phyloP scores from a whole-genome alignment of 1,284 basidiomycete genomes.

The Irpex sp. region DNA sequence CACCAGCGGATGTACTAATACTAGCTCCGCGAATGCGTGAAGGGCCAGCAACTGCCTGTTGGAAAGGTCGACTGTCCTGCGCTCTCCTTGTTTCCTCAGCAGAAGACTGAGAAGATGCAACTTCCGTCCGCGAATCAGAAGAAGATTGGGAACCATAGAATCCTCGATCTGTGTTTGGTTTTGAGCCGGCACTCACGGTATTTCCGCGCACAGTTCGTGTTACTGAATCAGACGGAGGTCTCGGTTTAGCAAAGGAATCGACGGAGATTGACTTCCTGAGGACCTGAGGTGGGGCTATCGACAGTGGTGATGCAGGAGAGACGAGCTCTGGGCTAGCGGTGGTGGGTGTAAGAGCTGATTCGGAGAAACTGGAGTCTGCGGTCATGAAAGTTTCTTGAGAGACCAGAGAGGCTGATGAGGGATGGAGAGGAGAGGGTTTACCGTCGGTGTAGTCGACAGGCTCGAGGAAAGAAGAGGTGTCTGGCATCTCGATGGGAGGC shows the following conservation, averaged over 20 bases:
- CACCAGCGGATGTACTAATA: constrained; percentile 43
- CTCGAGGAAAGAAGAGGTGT: constrained; percentile 22
- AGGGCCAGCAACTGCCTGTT: constrained; percentile 22
- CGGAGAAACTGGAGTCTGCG: constrained; percentile 23
- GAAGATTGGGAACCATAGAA: background rate
- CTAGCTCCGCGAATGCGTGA: constrained; percentile 52
- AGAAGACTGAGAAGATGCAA: background rate
- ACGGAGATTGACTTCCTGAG: constrained; percentile 72
- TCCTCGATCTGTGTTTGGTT: background rate
- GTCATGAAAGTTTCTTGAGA: constrained; percentile 34
- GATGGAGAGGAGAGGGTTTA: constrained; percentile 18
- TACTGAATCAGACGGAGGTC: constrained; percentile 32
- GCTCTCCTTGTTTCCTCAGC: background rate
- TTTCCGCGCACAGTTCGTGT: constrained; percentile 32
- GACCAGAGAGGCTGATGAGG: constrained; percentile 24
- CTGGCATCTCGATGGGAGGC: constrained; percentile 43
- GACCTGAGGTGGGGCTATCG: constrained; percentile 29
- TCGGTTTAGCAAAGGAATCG: constrained; percentile 62
- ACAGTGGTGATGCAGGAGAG: constrained; percentile 19
- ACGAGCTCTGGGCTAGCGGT: constrained; percentile 20
- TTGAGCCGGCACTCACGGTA: constrained; percentile 20
- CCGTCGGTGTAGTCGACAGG: constrained; percentile 21
- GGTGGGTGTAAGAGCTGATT: constrained; percentile 22
- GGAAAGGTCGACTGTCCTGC: constrained; percentile 24
- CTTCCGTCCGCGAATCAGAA: background rate